Conservation (phyloP, 2,329 filamentous ascomycete genomes). For the Ophiostoma angusticollis region DNA sequence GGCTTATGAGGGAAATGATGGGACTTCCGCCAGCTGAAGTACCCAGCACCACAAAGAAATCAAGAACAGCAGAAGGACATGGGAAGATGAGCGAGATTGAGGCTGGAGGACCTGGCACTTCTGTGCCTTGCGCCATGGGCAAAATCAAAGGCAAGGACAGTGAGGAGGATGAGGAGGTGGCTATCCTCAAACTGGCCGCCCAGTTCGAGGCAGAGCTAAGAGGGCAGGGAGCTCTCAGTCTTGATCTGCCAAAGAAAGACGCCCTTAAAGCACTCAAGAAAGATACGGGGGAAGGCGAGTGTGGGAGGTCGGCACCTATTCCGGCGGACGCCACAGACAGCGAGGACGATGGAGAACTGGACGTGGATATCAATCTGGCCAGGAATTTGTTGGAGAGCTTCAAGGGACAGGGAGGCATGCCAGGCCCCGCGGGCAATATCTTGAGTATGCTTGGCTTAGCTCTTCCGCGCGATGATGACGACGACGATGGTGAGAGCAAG, state of each 20-base stretch:
- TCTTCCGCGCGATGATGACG: constrained; percentile 66
- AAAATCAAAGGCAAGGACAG: no score
- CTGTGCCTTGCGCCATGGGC: no score
- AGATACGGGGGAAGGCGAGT: not conserved
- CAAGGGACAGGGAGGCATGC: constrained; percentile 73
- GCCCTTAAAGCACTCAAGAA: constrained; percentile 16
- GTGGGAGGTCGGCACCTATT: not conserved
- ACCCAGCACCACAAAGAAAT: not conserved
- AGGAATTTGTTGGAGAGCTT: constrained; percentile 88
- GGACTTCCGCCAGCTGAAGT: constrained; percentile 35
- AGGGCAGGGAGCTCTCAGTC: constrained; percentile 50
- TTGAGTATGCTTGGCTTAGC: constrained; percentile 74
- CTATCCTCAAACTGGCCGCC: constrained; percentile 50
- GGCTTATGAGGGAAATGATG: constrained; percentile 90
- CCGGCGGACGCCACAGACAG: constrained; percentile 24
- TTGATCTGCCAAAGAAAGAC: constrained; percentile 27
- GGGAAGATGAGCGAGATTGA: not conserved
- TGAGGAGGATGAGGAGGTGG: constrained; percentile 29
- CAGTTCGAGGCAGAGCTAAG: constrained; percentile 64
- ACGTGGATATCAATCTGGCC: constrained; percentile 76
- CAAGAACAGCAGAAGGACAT: not conserved
- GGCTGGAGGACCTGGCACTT: constrained; percentile 1
- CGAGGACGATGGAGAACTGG: constrained; percentile 45
- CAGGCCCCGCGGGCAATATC: constrained; percentile 79
- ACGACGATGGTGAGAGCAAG: constrained; percentile 36